Base-by-base conservation (phyloP, 1,139 yeast genomes). In the Dujonia santamariae region DNA sequence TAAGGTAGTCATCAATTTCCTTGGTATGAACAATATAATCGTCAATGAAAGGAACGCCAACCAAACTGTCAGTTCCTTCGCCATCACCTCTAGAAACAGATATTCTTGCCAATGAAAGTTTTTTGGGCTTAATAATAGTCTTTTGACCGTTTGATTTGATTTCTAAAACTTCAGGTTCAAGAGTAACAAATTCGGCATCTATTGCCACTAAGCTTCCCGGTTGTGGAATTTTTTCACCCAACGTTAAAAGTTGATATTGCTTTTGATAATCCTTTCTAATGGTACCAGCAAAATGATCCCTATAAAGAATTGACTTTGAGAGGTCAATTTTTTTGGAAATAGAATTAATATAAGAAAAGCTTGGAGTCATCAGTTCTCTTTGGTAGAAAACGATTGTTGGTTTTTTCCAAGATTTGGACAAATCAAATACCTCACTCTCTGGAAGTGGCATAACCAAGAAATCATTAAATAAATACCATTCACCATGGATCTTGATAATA, bases 161-260 rank as follows among this genome's bases (percentile, higher is more conserved):
- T 50, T 90, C 97, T 28, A 79, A 74, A 44, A 83, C 80, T 47
- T 90, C 97, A 5, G 85, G 86, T 37, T 79, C 78, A 25, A 90
- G 56, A 30, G 82, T 76, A 5, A 94, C 97, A 66, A 94, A 94
- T 56, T 94, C 99, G 0, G 99, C 97, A 65, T 94, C 99, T 37
- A 94, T 83, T 0, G 98, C 98, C 13, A 90, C 80, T 27, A 88
- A 57, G 1, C 86, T 68, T 0, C 96, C 96, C 0, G 81, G 74
- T 18, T 52, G 50, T 2, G 96, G 95, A 0, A 87, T 85, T 4
- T 6, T n/a, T 48, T 85, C 92, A 30, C 72, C 70, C 15, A 61
- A 58, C 0, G 88, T 78, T 36, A 87, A 61, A 13, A 85, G 63
- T 46, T 75, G 72, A 53, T 84, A 86, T 43, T 85, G 88, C 36